Percentiles rank a stretch among this genome's conserved stretches.
Conservation (phyloP, 768 basidiomycete genomes). For the Rhodotorula graminis region DNA sequence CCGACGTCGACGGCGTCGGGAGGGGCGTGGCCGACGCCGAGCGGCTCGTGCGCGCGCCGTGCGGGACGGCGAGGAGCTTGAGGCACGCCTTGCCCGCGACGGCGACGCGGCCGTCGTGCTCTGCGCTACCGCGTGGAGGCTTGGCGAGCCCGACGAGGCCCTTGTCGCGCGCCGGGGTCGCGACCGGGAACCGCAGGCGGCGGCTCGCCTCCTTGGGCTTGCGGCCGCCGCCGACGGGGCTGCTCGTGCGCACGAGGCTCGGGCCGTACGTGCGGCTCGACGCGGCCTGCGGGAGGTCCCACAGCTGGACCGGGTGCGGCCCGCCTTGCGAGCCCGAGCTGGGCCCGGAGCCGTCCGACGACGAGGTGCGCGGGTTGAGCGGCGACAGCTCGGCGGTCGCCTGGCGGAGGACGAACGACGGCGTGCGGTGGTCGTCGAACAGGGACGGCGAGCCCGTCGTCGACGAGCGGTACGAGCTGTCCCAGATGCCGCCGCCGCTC, state of each 20-base stretch:
- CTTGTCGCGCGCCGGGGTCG: constrained; percentile 15
- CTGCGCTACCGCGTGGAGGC: constrained; percentile 11
- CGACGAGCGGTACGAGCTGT: constrained; percentile 17
- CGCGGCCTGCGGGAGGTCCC: neutral
- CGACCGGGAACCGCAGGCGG: constrained; percentile 11
- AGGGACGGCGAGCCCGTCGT: constrained; percentile 11
- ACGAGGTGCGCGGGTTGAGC: neutral
- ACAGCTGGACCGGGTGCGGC: constrained; percentile 2
- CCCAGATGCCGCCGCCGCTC: neutral
- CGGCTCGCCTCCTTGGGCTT: constrained; percentile 21
- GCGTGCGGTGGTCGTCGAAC: neutral
- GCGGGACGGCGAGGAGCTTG: constrained; percentile 29
- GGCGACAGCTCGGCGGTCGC: neutral
- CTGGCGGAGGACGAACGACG: neutral
- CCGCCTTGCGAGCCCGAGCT: neutral
- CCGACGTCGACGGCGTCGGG: neutral
- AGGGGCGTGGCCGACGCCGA: neutral
- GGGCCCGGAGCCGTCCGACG: neutral
- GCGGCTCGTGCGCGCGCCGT: constrained; percentile 5
- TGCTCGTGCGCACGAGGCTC: neutral
- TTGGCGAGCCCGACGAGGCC: constrained; percentile 34
- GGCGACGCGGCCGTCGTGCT: constrained; percentile 21
- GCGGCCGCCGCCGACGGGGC: constrained; percentile 17
- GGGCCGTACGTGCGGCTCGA: neutral
- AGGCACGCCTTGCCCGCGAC: constrained; percentile 35